Evolutionary conservation across 2,329 filamentous ascomycete species (phyloP), one percentile per base, ranked within the genome.

Genomic region (Macrophomina phaseolina): DNA sequence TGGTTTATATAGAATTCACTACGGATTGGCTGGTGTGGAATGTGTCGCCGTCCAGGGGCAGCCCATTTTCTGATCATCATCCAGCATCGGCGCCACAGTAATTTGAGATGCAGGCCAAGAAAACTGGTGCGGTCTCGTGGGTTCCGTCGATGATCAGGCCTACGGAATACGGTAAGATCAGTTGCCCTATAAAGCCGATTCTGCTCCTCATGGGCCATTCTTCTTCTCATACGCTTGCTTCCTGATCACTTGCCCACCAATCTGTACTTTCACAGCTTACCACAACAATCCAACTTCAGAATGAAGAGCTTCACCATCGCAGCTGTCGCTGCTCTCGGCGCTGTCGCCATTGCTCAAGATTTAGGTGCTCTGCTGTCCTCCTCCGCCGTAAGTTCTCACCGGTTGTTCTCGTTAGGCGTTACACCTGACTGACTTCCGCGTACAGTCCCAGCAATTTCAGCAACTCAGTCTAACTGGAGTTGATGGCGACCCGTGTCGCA

Each of bases 381-480:
- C 51, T 65, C 51, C 52, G 63, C 63, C 28, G 63, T 64, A n/a
- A 3, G 61, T 45, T 23, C 23, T 23, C 23, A 23, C 23, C 23
- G 23, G 23, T 23, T 23, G 23, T 23, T 23, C 23, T 23, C 23
- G 23, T 23, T 23, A 23, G 23, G 23, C 23, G 23, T 38, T 34
- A 1, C 14, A 2, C 23, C 61, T 2, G 23, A 23, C 23, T 23
- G 23, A 23, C 23, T 23, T 23, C 23, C 23, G 23, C n/a, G 38
- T 16, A 7, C 28, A 64, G 61, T 64, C 63, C 51, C 11, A 46
- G 11, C 51, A 65, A 28, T 65, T 65, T 14, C 51, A 65, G 30
- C n/a, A 56, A 6, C 51, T 65, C 14, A 51, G 63, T 9, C 30
- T 65, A 51, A 65, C 51, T 1, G 63, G 63, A 8, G 63, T 65